Evolutionary conservation across 371 early-diverging fungal genomes (phyloP).

Genomic region (Zancudomyces culisetae): DNA sequence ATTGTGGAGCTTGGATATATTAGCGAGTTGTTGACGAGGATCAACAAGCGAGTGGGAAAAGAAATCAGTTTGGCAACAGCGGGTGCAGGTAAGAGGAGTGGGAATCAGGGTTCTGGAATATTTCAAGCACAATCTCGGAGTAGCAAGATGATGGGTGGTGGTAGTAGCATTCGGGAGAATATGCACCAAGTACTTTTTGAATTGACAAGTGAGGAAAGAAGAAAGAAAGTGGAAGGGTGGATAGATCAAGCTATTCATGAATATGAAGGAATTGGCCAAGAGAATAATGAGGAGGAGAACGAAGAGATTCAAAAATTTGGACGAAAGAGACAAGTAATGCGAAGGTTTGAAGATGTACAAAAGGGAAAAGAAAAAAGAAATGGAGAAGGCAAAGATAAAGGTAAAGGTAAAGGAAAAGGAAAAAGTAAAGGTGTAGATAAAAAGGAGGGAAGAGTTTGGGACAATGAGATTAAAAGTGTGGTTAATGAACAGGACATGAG

Average conservation of each 20-base stretch:
- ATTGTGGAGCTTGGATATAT: constrained; percentile 66
- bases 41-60: constrained; percentile 7
- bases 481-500: constrained; percentile 35
- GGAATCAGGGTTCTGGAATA: constrained; percentile 12
- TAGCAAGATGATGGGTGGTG: constrained; percentile 23
- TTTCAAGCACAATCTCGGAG: constrained; percentile 29
- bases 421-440: constrained; percentile 29
- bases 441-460: constrained; percentile 10
- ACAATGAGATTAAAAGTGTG: constrained; percentile 5
- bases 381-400: constrained; percentile 1
- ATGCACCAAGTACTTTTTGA: no score
- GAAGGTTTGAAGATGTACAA: constrained; percentile 7
- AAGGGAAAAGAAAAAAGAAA: background rate
- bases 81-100: constrained; percentile 8
- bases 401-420: constrained; percentile 19
- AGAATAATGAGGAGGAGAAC: constrained; percentile 8
- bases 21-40: constrained; percentile 50
- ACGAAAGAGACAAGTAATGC: background rate
- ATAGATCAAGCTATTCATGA: constrained; percentile 61
- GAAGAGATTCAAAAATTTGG: background rate
- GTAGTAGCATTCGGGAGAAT: no score
- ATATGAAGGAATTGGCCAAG: constrained; percentile 49
- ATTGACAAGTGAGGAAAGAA: no score
- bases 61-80: background rate
- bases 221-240: constrained; percentile 8